A percentile compares a stretch with the other conserved stretches of the same genome.
These are phyloP conservation scores for Lathyrus aphaca DNA, from an alignment of 306 rosid species.

Conservation along the genomic window DNA sequence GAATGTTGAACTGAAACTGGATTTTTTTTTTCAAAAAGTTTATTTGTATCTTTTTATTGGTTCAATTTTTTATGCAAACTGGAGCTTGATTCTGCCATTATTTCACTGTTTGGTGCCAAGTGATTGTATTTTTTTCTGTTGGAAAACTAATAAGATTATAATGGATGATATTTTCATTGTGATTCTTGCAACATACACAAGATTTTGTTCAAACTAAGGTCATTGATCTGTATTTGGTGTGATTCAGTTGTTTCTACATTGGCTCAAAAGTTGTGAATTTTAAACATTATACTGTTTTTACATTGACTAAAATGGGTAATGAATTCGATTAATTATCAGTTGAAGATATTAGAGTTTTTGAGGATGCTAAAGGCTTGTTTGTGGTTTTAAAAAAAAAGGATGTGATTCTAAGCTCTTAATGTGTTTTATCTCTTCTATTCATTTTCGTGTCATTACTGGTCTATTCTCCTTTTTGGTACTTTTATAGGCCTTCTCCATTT, in stretches of 20 bases:
- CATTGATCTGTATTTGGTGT: slow-evolving; percentile 13
- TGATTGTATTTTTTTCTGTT: not conserved
- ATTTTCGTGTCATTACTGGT: not conserved
- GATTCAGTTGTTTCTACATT: slow-evolving; percentile 1
- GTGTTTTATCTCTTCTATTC: not conserved
- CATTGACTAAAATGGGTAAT: not conserved
- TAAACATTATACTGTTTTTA: not conserved
- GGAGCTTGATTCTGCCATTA: not conserved
- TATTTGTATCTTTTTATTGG: slow-evolving; percentile 6
- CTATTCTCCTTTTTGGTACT: not conserved
- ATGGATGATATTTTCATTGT: not conserved
- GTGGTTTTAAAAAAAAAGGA: not conserved
- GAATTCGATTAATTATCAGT: slow-evolving; percentile 8
- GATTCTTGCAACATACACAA: not conserved
- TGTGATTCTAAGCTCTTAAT: slow-evolving; percentile 2
- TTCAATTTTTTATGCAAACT: slow-evolving; percentile 6
- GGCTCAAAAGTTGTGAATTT: slow-evolving; percentile 12
- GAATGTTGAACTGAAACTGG: not conserved
- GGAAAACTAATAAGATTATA: slow-evolving; percentile 20
- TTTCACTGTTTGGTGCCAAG: not conserved
- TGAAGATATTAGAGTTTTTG: not conserved
- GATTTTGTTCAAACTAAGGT: slow-evolving; percentile 6
- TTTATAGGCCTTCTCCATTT: not conserved
- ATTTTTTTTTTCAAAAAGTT: not conserved
- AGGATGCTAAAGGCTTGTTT: slow-evolving; percentile 19